Evolutionary conservation across 2,329 filamentous ascomycete species (phyloP).

Genomic region (Metarhizium robertsii): DNA sequence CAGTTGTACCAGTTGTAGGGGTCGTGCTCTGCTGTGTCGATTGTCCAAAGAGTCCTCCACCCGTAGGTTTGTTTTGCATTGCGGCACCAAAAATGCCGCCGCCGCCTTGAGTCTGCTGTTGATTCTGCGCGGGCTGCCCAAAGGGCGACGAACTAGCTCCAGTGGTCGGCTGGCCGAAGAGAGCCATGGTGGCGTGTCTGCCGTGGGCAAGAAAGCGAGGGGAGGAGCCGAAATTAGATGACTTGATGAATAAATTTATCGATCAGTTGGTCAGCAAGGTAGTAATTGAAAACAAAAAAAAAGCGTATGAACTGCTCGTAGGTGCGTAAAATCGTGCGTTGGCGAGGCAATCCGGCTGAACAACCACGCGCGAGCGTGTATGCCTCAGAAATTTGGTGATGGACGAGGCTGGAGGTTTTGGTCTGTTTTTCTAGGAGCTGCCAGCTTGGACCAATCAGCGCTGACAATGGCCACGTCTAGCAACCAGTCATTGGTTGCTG

Average conservation of each 20-base stretch:
- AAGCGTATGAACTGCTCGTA: neutral
- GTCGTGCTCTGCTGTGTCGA: constrained; percentile 5
- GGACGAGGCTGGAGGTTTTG: constrained; percentile 16
- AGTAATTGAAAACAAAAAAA: neutral
- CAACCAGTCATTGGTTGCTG: neutral
- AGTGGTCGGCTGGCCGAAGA: constrained; percentile 22
- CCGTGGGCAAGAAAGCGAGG: constrained; percentile 1
- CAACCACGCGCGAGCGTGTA: constrained; percentile 7
- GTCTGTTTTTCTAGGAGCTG: constrained; percentile 4
- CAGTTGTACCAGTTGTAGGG: constrained; percentile 5
- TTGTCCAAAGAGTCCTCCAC: constrained; percentile 11
- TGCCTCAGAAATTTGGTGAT: constrained; percentile 20
- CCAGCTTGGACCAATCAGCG: constrained; percentile 26
- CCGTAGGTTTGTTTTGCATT: constrained; percentile 1
- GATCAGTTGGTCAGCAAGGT: neutral
- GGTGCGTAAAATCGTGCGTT: neutral
- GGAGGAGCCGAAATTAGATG: neutral
- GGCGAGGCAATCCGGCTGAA: constrained; percentile 1
- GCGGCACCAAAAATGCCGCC: constrained; percentile 7
- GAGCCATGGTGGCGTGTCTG: constrained; percentile 18
- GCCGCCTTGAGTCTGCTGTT: constrained; percentile 4
- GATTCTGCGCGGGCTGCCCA: constrained; percentile 16
- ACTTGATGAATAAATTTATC: neutral
- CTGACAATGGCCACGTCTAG: neutral
- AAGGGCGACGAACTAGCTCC: constrained; percentile 15